Evolutionary conservation across 192 early-diverging fungal genomes (phyloP).

Genomic region (Dispira simplex): DNA sequence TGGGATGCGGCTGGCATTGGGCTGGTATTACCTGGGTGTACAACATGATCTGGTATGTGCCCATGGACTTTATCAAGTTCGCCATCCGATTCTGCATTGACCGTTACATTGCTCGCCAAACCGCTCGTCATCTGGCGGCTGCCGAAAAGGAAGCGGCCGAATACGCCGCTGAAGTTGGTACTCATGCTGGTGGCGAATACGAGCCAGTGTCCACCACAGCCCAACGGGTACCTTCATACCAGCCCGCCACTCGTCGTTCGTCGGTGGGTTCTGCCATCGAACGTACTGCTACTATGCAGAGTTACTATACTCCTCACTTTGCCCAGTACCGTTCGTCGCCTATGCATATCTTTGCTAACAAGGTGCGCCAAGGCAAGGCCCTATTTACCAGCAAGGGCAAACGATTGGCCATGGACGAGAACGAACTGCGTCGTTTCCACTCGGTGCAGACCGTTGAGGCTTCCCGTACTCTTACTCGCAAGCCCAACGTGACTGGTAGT

Average conservation of each 20-base stretch:
- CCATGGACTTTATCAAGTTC: constrained; percentile 66
- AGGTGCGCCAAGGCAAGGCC: constrained; percentile 23
- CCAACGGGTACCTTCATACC: constrained; percentile 30
- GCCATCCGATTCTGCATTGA: constrained; percentile 41
- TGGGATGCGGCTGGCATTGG: constrained; percentile 58
- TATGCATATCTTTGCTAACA: constrained; percentile 26
- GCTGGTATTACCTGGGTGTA: constrained; percentile 61
- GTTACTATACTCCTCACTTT: constrained; percentile 44
- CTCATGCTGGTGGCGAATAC: neutral
- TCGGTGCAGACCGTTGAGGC: constrained; percentile 50
- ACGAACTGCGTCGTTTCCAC: constrained; percentile 58
- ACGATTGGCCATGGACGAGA: constrained; percentile 36
- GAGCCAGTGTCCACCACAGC: constrained; percentile 20
- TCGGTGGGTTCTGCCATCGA: constrained; percentile 35
- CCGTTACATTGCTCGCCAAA: constrained; percentile 23
- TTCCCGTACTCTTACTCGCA: constrained; percentile 24
- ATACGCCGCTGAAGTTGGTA: neutral
- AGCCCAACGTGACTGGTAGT: too few relatives aligned
- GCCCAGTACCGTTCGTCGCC: constrained; percentile 30
- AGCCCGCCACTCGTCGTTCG: constrained; percentile 26
- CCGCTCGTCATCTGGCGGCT: constrained; percentile 13
- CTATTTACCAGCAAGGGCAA: constrained; percentile 34
- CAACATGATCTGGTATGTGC: constrained; percentile 67
- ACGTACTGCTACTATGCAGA: constrained; percentile 43
- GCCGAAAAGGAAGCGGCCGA: neutral